Conservation (phyloP, 2,329 filamentous ascomycete genomes). For the Aspergillus sp. region DNA sequence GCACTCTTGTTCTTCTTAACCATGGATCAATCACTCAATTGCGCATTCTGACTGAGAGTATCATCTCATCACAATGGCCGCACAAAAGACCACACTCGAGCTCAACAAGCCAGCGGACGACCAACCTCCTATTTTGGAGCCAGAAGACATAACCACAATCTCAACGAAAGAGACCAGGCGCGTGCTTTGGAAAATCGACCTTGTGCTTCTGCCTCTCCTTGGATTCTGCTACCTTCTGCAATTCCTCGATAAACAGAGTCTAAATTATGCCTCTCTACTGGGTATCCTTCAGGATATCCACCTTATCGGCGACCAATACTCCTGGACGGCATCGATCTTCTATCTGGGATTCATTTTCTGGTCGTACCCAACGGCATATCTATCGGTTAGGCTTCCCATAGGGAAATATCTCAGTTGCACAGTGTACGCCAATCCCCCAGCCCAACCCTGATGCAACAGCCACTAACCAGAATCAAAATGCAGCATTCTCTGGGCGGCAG, state of each 20-base stretch:
- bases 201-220: not conserved
- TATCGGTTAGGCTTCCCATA: not conserved
- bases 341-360: not conserved
- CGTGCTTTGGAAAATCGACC: not conserved
- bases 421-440: not conserved
- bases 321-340: not conserved
- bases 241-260: not conserved
- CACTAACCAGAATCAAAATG: too few species aligned
- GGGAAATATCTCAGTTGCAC: not conserved
- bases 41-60: too few species aligned
- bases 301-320: not conserved
- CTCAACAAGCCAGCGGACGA: too few species aligned
- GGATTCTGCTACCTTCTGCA: not conserved
- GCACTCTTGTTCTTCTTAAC: too few species aligned
- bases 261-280: not conserved
- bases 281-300: not conserved
- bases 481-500: not conserved
- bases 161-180: too few species aligned
- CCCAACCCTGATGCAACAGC: too few species aligned
- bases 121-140: too few species aligned
- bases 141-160: too few species aligned
- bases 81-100: too few species aligned
- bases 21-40: too few species aligned
- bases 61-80: too few species aligned
- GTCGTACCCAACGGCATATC: not conserved